Evolutionary conservation across 2,329 filamentous ascomycete species (phyloP).

Genomic region (Hymenoscyphus infarciens): DNA sequence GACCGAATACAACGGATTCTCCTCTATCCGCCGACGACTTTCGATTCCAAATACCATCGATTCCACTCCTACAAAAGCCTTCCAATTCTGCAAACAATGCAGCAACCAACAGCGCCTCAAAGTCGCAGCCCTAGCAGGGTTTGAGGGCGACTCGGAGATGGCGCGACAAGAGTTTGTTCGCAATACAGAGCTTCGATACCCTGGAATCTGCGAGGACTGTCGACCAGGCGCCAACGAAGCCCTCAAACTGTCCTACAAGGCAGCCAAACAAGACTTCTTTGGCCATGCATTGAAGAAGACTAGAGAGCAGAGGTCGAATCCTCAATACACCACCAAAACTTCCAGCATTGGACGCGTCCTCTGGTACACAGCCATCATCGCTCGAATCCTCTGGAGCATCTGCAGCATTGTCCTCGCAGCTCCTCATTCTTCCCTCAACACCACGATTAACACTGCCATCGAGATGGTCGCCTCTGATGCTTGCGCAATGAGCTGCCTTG

Average conservation of each 20-base stretch:
- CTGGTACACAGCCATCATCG: constrained; percentile 29
- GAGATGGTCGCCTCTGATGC: background rate
- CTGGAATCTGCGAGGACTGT: constrained; percentile 81
- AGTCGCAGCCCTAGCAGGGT: background rate
- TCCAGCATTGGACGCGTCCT: constrained; percentile 19
- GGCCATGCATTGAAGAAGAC: constrained; percentile 61
- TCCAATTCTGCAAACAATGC: background rate
- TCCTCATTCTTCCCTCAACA: background rate
- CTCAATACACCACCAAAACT: constrained; percentile 6
- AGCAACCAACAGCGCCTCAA: background rate
- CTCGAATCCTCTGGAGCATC: constrained; percentile 27
- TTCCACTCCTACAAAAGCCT: background rate
- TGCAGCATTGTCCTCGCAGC: background rate
- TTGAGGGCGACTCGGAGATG: background rate
- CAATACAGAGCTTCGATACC: constrained; percentile 55
- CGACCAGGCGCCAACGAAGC: constrained; percentile 68
- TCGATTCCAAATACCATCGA: constrained; percentile 48
- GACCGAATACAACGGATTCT: constrained; percentile 52
- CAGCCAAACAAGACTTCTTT: constrained; percentile 47
- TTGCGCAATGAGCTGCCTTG: constrained; percentile 43
- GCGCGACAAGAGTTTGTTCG: background rate
- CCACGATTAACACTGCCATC: background rate
- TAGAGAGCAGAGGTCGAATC: constrained; percentile 36
- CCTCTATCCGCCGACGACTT: no score
- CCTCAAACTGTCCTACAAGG: constrained; percentile 70